Base-by-base conservation (phyloP, 352 stramenopile species). In the Phytophthora pseudosyringae region DNA sequence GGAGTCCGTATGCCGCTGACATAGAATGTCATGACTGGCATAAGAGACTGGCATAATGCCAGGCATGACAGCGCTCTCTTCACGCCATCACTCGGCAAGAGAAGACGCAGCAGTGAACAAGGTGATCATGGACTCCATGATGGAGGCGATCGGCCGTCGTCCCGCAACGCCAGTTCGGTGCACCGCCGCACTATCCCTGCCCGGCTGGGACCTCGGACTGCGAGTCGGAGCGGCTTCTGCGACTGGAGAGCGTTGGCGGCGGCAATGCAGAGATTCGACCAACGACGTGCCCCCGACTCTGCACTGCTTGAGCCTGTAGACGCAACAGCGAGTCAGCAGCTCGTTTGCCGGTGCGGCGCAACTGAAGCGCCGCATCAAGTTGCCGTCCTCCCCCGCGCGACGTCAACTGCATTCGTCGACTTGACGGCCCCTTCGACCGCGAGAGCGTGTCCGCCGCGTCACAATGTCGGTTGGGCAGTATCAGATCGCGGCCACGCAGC, bases 401-500 rank as follows among this genome's bases (percentile, higher is more conserved):
- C 26, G 58, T 59, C 59, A 67, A 61, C 39, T 32, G 8, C 38
- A 35, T 16, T 21, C 32, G 15, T n/a, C 59, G 40, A 57, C 35
- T 58, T 63, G 61, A 64, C 54, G 54, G 64, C 32, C 41, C 31
- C 18, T 28, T 29, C 36, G 46, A 60, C 13, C 50, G 31, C 55
- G 45, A 28, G 48, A 40, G 29, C 61, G 57, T 47, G 63, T 53
- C 12, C 57, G 49, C 39, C 49, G 57, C 57, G 64, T 71, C 64
- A 71, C 45, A 54, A 49, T 33, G 31, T 47, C 64, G 43, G 64
- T 64, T 71, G 56, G 51, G 53, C 39, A 49, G 48, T 35, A 40
- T 49, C 43, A 56, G 44, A 36, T 38, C 53, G 40, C 40, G 15
- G 25, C 35, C 26, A 49, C 29, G 26, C 49, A 41, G 36, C 56